Evolutionary conservation across 768 basidiomycete species (phyloP).

Genomic region (Calocybe gangraenosa): DNA sequence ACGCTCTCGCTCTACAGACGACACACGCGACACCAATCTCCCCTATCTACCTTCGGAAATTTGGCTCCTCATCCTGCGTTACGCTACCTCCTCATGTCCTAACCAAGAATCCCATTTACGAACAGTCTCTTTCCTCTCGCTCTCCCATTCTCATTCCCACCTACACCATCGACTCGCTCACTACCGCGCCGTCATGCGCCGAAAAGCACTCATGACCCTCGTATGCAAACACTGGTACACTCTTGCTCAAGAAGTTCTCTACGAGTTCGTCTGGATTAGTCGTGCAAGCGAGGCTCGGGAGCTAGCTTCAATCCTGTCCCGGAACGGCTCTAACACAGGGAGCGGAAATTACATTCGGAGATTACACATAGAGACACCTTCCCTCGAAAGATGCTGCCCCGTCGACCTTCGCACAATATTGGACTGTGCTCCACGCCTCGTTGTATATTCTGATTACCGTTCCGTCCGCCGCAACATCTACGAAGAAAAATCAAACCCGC

Average conservation of each 20-base stretch:
- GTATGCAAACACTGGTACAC: slow-evolving; percentile 56
- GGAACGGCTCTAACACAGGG: slow-evolving; percentile 26
- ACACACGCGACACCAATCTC: slow-evolving; percentile 11
- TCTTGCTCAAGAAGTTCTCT: slow-evolving; percentile 52
- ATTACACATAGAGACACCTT: slow-evolving; percentile 67
- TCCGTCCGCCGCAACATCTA: slow-evolving; percentile 55
- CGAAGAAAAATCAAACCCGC: slow-evolving; percentile 38
- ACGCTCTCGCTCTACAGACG: not conserved
- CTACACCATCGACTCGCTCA: slow-evolving; percentile 31
- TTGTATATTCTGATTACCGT: slow-evolving; percentile 60
- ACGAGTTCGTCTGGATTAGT: slow-evolving; percentile 69
- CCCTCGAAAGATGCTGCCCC: slow-evolving; percentile 61
- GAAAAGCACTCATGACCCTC: slow-evolving; percentile 46
- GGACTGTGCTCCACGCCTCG: slow-evolving; percentile 55
- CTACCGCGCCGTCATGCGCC: slow-evolving; percentile 44
- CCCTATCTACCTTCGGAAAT: slow-evolving; percentile 56
- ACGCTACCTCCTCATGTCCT: slow-evolving; percentile 41
- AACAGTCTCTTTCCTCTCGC: slow-evolving; percentile 56
- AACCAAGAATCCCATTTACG: slow-evolving; percentile 38
- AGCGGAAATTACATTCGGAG: slow-evolving; percentile 53
- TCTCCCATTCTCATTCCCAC: slow-evolving; percentile 32
- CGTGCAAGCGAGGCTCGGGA: slow-evolving; percentile 45
- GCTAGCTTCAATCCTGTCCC: slow-evolving; percentile 30
- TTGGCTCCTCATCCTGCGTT: slow-evolving; percentile 63
- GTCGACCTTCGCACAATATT: slow-evolving; percentile 66